phyloP scores from a whole-genome alignment of 441 rosid genomes.

The Gossypium lobatum region DNA sequence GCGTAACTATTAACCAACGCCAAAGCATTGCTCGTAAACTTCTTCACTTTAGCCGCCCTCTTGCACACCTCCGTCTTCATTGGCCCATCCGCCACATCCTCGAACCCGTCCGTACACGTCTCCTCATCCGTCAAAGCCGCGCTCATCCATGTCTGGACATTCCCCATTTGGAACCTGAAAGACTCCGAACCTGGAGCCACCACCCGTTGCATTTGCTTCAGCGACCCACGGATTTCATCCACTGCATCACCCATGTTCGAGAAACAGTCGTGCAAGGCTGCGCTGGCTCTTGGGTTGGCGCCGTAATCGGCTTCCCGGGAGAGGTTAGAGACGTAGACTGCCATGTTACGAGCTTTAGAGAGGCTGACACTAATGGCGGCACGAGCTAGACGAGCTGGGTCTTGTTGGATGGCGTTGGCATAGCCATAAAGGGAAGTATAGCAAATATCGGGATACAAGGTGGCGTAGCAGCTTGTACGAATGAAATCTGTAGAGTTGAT shows the following conservation, averaged over 20 bases:
- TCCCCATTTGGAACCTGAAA: slow-evolving; percentile 61
- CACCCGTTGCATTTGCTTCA: slow-evolving; percentile 62
- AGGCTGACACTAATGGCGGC: slow-evolving; percentile 57
- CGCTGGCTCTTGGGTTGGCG: slow-evolving; percentile 40
- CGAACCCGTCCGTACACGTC: slow-evolving; percentile 81
- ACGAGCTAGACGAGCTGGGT: slow-evolving; percentile 56
- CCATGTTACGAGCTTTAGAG: slow-evolving; percentile 37
- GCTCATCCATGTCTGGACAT: slow-evolving; percentile 93
- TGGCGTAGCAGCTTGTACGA: slow-evolving; percentile 66
- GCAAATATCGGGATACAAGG: slow-evolving; percentile 78
- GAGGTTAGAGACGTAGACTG: slow-evolving; percentile 48
- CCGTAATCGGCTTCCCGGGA: slow-evolving; percentile 54
- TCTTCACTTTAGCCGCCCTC: slow-evolving; percentile 42
- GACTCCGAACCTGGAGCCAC: slow-evolving; percentile 28
- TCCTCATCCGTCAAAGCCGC: slow-evolving; percentile 87
- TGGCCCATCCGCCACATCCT: slow-evolving; percentile 40
- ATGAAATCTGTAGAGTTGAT: slow-evolving; percentile 46
- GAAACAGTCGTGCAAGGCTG: slow-evolving; percentile 75
- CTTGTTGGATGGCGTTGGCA: slow-evolving; percentile 41
- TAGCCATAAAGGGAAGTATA: slow-evolving; percentile 52
- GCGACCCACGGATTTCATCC: slow-evolving; percentile 74
- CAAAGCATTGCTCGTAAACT: slow-evolving; percentile 72
- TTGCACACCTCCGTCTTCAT: slow-evolving; percentile 40
- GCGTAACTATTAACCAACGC: slow-evolving; percentile 64
- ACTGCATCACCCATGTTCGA: slow-evolving; percentile 72